Base-by-base conservation (phyloP, 2,329 filamentous ascomycete species). In the Furcasterigmium furcatum region DNA sequence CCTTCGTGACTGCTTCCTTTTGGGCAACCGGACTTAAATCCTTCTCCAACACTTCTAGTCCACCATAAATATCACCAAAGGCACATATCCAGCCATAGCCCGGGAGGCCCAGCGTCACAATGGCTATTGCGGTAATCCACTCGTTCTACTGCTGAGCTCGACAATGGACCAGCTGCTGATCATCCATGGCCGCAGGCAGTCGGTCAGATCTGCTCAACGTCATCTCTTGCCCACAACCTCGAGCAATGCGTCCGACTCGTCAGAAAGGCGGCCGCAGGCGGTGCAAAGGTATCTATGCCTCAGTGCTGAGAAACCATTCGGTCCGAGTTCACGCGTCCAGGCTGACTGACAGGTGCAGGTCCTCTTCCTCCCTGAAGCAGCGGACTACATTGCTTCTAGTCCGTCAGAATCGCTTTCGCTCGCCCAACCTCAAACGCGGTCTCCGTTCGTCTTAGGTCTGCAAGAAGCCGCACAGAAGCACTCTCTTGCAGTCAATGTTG, bases 281-380 rank as follows among this genome's bases (percentile, higher is more conserved):
- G 89, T 38, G 91, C 91, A 45, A 87, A 91, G 74, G 88, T 91
- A 58, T n/a, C n/a, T n/a, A 36, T 21, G 7, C 25, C n/a, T 51
- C 48, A 49, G 24, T 27, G 7, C 7, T 27, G 7, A 27, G 24
- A 27, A 27, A 7, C 29, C 34, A 41, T 42, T 45, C 18, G 35
- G 4, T 21, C 14, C 13, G 7, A 6, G 21, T 14, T 5, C 16
- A 18, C 16, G 34, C 34, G 4, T 12, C 5, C 10, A n/a, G 16
- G 18, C 16, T 36, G 16, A 36, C 34, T 2, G n/a, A 27, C 41
- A 45, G 38, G 25, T 42, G 41, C 51, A 88, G 80, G 82, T 87
- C 16, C 79, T 96, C 41, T 96, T 97, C 70, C 84, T 96, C 44
- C 92, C 92, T 12, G 92, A 96, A 76, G 92, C 92, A 20, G 82